phyloP scores from a whole-genome alignment of 768 basidiomycete genomes.

The Pleurotus pulmonarius region DNA sequence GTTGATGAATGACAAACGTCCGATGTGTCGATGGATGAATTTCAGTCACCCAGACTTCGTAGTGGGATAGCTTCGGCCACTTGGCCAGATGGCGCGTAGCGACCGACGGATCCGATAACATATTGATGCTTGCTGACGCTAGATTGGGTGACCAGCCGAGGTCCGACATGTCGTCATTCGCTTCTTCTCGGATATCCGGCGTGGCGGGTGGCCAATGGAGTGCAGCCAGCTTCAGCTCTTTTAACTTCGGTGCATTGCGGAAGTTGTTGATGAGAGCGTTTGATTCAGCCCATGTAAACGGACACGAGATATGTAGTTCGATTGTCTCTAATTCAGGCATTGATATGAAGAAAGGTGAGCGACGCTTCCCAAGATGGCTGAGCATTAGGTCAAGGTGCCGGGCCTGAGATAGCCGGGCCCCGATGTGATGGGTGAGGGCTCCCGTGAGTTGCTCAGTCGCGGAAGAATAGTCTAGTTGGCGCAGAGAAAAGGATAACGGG shows the following conservation, averaged over 20 bases:
- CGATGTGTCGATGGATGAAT: not conserved
- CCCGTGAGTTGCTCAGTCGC: conserved; percentile 15
- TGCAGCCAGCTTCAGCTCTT: not conserved
- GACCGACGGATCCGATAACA: not conserved
- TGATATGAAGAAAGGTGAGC: no score
- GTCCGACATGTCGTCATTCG: not conserved
- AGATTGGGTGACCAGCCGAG: not conserved
- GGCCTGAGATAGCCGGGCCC: not conserved
- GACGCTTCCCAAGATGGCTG: conserved; percentile 15
- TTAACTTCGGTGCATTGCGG: not conserved
- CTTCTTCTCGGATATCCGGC: not conserved
- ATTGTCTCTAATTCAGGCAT: no score
- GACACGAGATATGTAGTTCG: no score
- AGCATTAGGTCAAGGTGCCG: not conserved
- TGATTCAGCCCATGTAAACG: no score
- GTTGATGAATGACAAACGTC: not conserved
- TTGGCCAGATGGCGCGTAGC: not conserved
- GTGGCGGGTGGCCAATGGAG: not conserved
- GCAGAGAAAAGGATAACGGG: conserved; percentile 26
- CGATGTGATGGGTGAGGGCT: not conserved
- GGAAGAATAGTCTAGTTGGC: conserved; percentile 29
- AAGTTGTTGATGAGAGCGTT: not conserved
- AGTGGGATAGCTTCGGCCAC: not conserved
- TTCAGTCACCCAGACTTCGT: not conserved
- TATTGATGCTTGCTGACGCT: not conserved